A percentile compares a stretch with the other conserved stretches of the same genome.
These are phyloP conservation scores for Solanum boliviense DNA, from an alignment of 257 asterid genomes.

Conservation along the genomic window DNA sequence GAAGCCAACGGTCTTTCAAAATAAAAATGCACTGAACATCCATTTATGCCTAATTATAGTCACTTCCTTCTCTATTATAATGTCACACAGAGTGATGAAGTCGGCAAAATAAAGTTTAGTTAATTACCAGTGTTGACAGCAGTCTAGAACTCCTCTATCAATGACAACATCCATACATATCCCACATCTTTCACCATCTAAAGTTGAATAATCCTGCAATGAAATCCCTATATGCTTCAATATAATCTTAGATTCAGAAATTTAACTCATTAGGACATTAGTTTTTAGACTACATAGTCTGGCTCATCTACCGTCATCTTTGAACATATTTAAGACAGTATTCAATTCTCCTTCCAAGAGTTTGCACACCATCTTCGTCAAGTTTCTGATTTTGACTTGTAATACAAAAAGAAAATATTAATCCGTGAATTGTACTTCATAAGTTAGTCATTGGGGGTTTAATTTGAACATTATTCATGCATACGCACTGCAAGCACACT, in stretches of 20 bases:
- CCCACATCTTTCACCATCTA: constrained; percentile 91
- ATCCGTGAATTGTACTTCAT: neutral
- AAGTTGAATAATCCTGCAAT: constrained; percentile 53
- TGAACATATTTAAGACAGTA: neutral
- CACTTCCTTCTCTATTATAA: neutral
- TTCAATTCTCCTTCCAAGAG: neutral
- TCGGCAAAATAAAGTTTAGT: neutral
- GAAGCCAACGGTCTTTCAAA: neutral
- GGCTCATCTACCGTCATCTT: neutral
- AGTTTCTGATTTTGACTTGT: neutral
- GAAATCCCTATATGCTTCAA: neutral
- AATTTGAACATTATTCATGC: neutral
- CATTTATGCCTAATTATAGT: neutral
- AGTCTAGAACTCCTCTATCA: constrained; percentile 94
- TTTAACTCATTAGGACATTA: neutral
- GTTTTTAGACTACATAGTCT: neutral
- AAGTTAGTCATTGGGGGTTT: neutral
- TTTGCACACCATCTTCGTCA: neutral
- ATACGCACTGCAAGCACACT: neutral
- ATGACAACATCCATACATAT: constrained; percentile 85
- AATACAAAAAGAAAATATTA: neutral
- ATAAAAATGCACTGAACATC: neutral
- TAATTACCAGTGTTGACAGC: constrained; percentile 94
- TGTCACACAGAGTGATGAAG: neutral
- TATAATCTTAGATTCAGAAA: neutral